Evolutionary conservation across 257 asterid genomes (phyloP).

Genomic region (Primulina tabacum): DNA sequence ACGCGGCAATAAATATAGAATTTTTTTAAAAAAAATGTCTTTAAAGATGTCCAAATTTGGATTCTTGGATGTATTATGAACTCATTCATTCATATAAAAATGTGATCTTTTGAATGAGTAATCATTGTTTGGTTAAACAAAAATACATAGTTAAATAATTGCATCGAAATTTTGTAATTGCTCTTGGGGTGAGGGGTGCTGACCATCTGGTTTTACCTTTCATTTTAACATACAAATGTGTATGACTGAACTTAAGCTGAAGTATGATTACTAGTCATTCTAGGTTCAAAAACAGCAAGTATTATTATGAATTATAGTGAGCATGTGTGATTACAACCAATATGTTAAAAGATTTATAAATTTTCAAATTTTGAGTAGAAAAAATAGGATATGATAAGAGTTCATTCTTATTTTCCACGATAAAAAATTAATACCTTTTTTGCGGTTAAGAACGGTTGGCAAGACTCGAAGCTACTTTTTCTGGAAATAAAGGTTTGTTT

Average conservation of each 20-base stretch:
- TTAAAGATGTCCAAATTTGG: neutral
- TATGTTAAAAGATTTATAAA: too few species aligned
- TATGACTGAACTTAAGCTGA: neutral
- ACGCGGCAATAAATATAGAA: too few species aligned
- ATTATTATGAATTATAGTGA: neutral
- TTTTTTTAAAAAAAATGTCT: too few species aligned
- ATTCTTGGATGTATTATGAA: neutral
- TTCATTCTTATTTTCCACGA: neutral
- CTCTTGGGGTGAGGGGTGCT: neutral
- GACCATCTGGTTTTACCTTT: neutral
- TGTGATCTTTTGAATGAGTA: neutral
- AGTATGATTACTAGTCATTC: neutral
- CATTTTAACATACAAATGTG: too few species aligned
- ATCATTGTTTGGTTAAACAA: neutral
- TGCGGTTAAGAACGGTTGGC: neutral
- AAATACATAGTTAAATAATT: neutral
- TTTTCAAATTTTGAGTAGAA: too few species aligned
- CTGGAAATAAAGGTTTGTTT: neutral
- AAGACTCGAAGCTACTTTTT: neutral
- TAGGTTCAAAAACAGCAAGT: neutral
- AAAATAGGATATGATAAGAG: neutral
- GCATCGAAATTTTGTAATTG: neutral
- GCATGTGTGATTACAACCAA: neutral
- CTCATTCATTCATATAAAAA: neutral
- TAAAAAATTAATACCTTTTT: too few species aligned